Conservation (phyloP, 306 rosid species). For the Canavalia gladiata region DNA sequence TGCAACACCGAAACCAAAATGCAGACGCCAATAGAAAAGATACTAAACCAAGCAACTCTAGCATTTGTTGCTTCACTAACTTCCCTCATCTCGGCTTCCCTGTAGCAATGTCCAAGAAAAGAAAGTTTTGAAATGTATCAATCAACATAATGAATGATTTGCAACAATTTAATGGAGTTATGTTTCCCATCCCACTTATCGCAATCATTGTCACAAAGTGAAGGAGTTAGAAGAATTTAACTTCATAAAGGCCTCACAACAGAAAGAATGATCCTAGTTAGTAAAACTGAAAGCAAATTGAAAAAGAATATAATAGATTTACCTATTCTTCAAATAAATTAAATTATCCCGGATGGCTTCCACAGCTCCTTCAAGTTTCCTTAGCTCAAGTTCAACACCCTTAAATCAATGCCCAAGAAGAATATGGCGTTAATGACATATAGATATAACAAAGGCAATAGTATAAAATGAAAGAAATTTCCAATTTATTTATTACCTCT, state of each 20-base stretch:
- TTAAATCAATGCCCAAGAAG: conserved; percentile 39
- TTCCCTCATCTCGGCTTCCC: conserved; percentile 75
- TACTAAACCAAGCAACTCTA: conserved; percentile 67
- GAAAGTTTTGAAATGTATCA: conserved; percentile 13
- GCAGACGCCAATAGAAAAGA: conserved; percentile 64
- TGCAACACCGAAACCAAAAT: conserved; percentile 54
- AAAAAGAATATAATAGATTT: conserved; percentile 24
- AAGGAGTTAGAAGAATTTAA: conserved; percentile 3
- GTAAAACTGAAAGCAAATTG: background rate
- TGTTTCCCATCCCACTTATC: conserved; percentile 29
- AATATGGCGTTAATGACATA: background rate
- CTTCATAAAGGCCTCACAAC: conserved; percentile 26
- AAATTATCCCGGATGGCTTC: conserved; percentile 65
- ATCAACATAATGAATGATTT: conserved; percentile 8
- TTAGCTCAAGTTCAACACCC: conserved; percentile 74
- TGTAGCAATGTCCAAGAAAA: conserved; percentile 52
- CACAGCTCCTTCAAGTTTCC: conserved; percentile 67
- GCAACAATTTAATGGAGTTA: conserved; percentile 14
- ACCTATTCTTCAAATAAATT: conserved; percentile 60
- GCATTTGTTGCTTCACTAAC: conserved; percentile 67
- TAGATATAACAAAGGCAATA: conserved; percentile 4
- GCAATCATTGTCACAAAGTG: background rate
- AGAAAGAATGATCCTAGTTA: conserved; percentile 23
- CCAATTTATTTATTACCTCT: conserved; percentile 47
- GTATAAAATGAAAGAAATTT: background rate